Percentiles rank a stretch among this genome's conserved stretches.
Conservation (phyloP, 495 filamentous ascomycete species). For the Penicillium bialowiezense region DNA sequence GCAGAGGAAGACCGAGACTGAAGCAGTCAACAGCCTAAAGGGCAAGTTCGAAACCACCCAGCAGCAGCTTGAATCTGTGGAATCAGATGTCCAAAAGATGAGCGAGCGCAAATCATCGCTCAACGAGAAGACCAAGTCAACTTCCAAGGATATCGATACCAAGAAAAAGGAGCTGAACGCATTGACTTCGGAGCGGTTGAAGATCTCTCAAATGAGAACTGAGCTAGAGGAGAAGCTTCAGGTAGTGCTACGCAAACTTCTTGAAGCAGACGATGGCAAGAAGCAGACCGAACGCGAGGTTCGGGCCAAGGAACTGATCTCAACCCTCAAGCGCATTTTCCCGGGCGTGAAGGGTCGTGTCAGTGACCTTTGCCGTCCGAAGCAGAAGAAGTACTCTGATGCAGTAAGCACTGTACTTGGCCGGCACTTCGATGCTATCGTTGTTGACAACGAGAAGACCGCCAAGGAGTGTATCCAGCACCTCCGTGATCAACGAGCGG, state of each 20-base stretch:
- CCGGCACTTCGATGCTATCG: constrained; percentile 86
- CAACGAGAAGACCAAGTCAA: constrained; percentile 59
- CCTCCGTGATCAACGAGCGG: constrained; percentile 80
- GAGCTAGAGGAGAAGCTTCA: constrained; percentile 90
- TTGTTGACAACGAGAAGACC: constrained; percentile 95
- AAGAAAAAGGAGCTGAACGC: constrained; percentile 91
- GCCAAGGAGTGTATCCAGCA: constrained; percentile 93
- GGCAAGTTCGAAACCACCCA: constrained; percentile 79
- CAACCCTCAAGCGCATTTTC: constrained; percentile 84
- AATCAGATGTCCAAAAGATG: constrained; percentile 67
- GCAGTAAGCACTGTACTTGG: constrained; percentile 91
- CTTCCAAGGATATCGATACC: constrained; percentile 71
- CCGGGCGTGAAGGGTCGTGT: constrained; percentile 88
- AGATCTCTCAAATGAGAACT: constrained; percentile 72
- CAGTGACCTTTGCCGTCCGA: constrained; percentile 89
- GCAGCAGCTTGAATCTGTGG: constrained; percentile 67
- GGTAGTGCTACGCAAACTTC: constrained; percentile 71
- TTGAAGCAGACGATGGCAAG: constrained; percentile 77
- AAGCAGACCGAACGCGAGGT: constrained; percentile 81
- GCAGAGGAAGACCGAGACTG: constrained; percentile 84
- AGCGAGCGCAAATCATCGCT: constrained; percentile 61
- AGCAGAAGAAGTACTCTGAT: constrained; percentile 92
- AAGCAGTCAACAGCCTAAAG: constrained; percentile 79
- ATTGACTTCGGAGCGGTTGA: constrained; percentile 77
- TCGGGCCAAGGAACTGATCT: constrained; percentile 72